Conservation (phyloP, 345 rosid species). For the Dimocarpus longan region DNA sequence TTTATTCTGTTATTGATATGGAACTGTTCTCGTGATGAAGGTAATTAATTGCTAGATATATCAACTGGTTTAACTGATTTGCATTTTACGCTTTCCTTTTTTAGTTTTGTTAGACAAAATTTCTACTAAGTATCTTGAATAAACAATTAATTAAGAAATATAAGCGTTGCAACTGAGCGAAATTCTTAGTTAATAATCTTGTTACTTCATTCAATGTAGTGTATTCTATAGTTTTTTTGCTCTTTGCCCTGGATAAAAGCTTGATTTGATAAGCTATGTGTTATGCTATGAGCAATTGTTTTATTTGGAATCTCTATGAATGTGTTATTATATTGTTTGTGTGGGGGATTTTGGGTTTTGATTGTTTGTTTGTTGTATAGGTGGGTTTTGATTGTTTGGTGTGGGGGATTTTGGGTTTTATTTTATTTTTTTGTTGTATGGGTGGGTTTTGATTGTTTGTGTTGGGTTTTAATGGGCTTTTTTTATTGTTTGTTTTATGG, state of each 20-base stretch:
- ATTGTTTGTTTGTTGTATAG: too few species aligned
- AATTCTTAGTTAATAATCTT: background rate
- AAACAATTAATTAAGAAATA: background rate
- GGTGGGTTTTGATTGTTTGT: too few species aligned
- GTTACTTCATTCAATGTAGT: background rate
- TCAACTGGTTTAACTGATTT: conserved; percentile 15
- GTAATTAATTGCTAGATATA: conserved; percentile 39
- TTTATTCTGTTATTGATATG: conserved; percentile 70
- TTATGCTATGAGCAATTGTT: background rate
- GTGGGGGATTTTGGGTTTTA: too few species aligned
- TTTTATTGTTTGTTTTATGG: too few species aligned
- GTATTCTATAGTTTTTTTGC: background rate
- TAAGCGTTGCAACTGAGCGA: background rate
- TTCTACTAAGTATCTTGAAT: background rate
- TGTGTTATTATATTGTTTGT: conserved; percentile 17
- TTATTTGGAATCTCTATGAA: conserved; percentile 11
- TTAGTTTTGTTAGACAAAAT: background rate
- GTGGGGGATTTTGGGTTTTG: too few species aligned
- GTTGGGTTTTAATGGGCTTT: too few species aligned
- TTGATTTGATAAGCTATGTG: background rate
- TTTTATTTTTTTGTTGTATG: too few species aligned
- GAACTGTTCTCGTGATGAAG: conserved; percentile 96
- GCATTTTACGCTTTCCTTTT: background rate
- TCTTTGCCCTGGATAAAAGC: conserved; percentile 11
- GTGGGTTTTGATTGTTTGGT: too few species aligned